phyloP scores from a whole-genome alignment of 352 stramenopile genomes.

The Pythium vanterpoolii region DNA sequence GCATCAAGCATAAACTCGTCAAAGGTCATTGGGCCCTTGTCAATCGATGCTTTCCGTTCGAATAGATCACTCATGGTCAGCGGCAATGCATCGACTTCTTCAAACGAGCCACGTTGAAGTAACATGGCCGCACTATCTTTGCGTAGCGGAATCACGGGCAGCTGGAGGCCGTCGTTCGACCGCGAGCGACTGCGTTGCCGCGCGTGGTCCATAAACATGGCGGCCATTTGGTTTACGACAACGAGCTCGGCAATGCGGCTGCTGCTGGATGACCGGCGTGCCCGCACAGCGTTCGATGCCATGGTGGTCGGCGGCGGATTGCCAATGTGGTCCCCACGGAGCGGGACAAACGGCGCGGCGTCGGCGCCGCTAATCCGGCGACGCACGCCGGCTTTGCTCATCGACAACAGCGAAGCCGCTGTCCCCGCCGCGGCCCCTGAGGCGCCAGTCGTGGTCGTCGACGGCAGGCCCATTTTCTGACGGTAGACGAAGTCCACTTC shows the following conservation, averaged over 20 bases:
- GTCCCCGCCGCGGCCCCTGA: background rate
- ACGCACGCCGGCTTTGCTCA: slow-evolving; percentile 19
- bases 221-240: slow-evolving; percentile 15
- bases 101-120: slow-evolving; percentile 11
- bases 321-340: slow-evolving; percentile 12
- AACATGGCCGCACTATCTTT: slow-evolving; percentile 19
- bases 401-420: slow-evolving; percentile 15
- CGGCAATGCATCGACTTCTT: slow-evolving; percentile 20
- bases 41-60: slow-evolving; percentile 7
- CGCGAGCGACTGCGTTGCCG: slow-evolving; percentile 15
- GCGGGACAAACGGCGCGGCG: background rate
- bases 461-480: background rate
- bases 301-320: slow-evolving; percentile 8
- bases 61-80: slow-evolving; percentile 23
- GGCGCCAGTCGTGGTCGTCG: background rate
- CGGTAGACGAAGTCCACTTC: slow-evolving; percentile 23
- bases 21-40: slow-evolving; percentile 26
- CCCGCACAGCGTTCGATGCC: background rate
- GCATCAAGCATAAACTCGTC: slow-evolving; percentile 24
- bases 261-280: slow-evolving; percentile 12
- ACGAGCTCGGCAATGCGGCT: slow-evolving; percentile 11
- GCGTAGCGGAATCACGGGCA: slow-evolving; percentile 6
- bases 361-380: slow-evolving; percentile 20
- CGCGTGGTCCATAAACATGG: slow-evolving; percentile 18
- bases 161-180: slow-evolving; percentile 5